Conservation (phyloP, 192 early-diverging fungal genomes). For the Umbelopsis vinacea region DNA sequence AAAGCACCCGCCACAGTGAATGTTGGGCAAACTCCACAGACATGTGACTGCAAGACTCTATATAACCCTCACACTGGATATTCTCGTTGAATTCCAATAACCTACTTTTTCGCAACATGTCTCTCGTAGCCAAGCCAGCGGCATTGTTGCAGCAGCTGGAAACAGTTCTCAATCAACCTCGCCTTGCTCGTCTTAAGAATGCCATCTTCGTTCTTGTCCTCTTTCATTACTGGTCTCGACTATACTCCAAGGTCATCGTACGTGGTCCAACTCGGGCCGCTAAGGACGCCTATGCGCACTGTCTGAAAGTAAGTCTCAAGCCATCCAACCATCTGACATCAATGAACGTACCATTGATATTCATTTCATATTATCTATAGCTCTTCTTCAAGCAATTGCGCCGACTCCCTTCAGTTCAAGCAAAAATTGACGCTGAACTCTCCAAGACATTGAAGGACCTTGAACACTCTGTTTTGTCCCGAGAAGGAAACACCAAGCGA, state of each 20-base stretch:
- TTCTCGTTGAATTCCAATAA: too few species aligned
- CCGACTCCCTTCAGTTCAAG: constrained; percentile 57
- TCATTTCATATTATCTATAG: constrained; percentile 32
- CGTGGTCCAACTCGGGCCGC: constrained; percentile 60
- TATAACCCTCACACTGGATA: too few species aligned
- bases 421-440: constrained; percentile 75
- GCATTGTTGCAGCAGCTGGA: constrained; percentile 9
- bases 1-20: too few species aligned
- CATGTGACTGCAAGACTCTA: too few species aligned
- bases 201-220: constrained; percentile 63
- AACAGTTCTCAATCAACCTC: constrained; percentile 44
- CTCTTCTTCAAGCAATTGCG: constrained; percentile 53
- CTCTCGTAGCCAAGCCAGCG: not conserved
- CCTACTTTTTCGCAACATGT: not conserved
- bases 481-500: constrained; percentile 63
- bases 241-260: constrained; percentile 53
- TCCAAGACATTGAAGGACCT: constrained; percentile 80
- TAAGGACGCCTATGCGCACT: constrained; percentile 44
- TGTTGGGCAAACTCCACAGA: too few species aligned
- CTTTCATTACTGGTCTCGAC: constrained; percentile 47
- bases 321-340: too few species aligned
- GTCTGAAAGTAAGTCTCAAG: constrained; percentile 47
- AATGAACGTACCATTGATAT: constrained; percentile 5
- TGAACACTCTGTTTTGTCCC: constrained; percentile 72
- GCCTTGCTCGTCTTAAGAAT: constrained; percentile 58